Percentiles rank a stretch among this genome's conserved stretches.
Conservation (phyloP, 345 rosid genomes). For the Bretschneidera sinensis region DNA sequence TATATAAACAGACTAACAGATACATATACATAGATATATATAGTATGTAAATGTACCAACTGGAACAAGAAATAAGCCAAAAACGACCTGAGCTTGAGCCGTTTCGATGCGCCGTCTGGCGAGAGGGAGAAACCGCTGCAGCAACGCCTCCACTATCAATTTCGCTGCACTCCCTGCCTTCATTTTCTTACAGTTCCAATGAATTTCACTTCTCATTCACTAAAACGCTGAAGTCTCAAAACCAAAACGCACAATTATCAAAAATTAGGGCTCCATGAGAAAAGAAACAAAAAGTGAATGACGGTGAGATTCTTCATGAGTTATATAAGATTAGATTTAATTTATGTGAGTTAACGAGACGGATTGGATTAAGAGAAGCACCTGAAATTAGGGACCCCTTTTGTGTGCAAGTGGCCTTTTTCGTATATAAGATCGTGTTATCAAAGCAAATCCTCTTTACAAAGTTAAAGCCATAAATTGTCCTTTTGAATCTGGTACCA, state of each 20-base stretch:
- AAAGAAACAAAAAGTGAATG: background rate
- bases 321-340: background rate
- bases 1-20: no score
- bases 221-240: background rate
- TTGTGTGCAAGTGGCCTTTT: no score
- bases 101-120: conserved; percentile 97
- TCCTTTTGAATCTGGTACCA: no score
- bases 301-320: background rate
- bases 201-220: conserved; percentile 1
- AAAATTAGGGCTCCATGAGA: background rate
- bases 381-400: conserved; percentile 22
- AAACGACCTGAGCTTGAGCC: conserved; percentile 89
- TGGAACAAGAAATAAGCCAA: background rate
- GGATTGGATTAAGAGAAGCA: background rate
- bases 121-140: conserved; percentile 93
- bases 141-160: conserved; percentile 89
- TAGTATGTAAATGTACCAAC: no score
- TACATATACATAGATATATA: no score
- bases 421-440: no score
- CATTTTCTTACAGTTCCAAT: conserved; percentile 29
- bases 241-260: background rate
- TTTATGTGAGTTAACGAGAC: background rate
- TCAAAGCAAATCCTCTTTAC: no score
- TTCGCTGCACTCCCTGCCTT: conserved; percentile 94
- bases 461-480: no score